Evolutionary conservation across 208 protist species (phyloP).

Genomic region (Leptomonas seymouri): DNA sequence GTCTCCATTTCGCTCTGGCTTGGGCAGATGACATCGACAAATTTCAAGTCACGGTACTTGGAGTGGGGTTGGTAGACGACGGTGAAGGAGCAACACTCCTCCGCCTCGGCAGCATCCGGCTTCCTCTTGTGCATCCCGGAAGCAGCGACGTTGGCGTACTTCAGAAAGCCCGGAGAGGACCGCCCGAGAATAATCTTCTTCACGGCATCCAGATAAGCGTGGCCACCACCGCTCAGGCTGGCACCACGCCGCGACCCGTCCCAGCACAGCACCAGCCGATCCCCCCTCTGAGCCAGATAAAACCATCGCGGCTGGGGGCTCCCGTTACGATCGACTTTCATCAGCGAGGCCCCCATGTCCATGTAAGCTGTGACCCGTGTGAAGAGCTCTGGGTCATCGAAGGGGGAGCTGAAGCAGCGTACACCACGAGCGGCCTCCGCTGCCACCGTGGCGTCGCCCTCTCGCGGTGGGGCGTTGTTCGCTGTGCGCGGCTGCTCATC

Average conservation of each 20-base stretch:
- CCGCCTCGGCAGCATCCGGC: constrained; percentile 1
- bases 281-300: constrained; percentile 42
- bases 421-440: neutral
- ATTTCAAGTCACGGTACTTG: constrained; percentile 17
- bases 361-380: constrained; percentile 62
- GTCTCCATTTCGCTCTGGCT: constrained; percentile 63
- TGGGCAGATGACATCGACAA: constrained; percentile 63
- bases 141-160: constrained; percentile 12
- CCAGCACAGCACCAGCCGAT: constrained; percentile 53
- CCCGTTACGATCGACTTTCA: constrained; percentile 52
- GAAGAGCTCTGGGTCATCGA: constrained; percentile 58
- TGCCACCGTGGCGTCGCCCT: neutral
- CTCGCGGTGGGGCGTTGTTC: neutral
- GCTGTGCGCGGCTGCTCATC: neutral
- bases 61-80: constrained; percentile 33
- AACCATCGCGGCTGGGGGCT: constrained; percentile 48
- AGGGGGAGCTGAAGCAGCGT: constrained; percentile 19
- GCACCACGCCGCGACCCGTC: constrained; percentile 22
- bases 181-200: constrained; percentile 62
- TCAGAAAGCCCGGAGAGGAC: constrained; percentile 38
- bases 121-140: neutral
- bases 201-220: constrained; percentile 49
- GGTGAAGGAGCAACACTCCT: constrained; percentile 47
- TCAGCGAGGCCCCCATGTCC: constrained; percentile 63
- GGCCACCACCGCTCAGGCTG: constrained; percentile 27